Evolutionary conservation across 2,329 filamentous ascomycete species (phyloP).

Genomic region (Hymenoscyphus albidus): DNA sequence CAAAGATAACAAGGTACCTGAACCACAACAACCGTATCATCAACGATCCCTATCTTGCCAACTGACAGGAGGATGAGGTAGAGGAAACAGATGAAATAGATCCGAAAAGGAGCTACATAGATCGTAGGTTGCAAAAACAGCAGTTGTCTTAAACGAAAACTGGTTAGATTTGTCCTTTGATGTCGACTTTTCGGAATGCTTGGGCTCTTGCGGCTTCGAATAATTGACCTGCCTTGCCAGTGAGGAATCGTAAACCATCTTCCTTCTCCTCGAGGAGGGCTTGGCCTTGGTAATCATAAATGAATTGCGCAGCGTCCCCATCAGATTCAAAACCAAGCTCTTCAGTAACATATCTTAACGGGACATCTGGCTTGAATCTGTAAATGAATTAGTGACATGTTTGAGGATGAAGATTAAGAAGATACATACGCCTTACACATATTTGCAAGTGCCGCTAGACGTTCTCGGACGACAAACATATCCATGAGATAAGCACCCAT

Average conservation of each 20-base stretch:
- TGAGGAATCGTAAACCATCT: constrained; percentile 68
- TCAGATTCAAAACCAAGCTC: constrained; percentile 95
- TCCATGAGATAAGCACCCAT: constrained; percentile 99
- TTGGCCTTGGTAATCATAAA: constrained; percentile 75
- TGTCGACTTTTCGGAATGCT: constrained; percentile 86
- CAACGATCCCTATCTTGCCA: constrained; percentile 12
- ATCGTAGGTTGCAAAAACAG: constrained; percentile 19
- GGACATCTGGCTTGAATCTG: constrained; percentile 90
- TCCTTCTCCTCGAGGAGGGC: constrained; percentile 73
- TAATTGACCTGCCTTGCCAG: constrained; percentile 64
- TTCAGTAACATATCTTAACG: constrained; percentile 87
- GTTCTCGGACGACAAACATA: constrained; percentile 95
- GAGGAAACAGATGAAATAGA: constrained; percentile 21
- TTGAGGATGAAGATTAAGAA: background rate
- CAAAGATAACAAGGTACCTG: constrained; percentile 14
- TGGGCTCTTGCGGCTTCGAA: constrained; percentile 71
- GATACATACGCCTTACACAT: constrained; percentile 88
- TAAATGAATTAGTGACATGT: constrained; percentile 43
- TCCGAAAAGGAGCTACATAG: constrained; percentile 22
- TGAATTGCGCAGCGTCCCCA: constrained; percentile 84
- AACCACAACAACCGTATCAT: constrained; percentile 7
- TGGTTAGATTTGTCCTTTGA: constrained; percentile 86
- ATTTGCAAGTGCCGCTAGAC: constrained; percentile 81
- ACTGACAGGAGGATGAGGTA: constrained; percentile 17
- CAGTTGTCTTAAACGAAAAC: constrained; percentile 17